Evolutionary conservation across 805 yeast species (phyloP).

Genomic region (Monosporozyma servazzii): DNA sequence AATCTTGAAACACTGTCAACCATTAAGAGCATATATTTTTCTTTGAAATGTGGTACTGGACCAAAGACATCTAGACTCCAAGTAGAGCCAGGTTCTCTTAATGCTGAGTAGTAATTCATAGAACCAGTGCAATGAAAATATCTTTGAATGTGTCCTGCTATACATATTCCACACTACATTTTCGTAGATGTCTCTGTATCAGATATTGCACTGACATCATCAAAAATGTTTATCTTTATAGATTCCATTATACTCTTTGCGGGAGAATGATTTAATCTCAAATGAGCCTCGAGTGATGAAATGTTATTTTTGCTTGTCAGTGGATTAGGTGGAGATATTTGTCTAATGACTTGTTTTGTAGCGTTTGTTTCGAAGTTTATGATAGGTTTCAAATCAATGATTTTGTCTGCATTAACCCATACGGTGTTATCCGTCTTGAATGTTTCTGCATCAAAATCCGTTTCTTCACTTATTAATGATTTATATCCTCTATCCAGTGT

Average conservation of each 20-base stretch:
- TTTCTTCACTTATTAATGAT: not conserved
- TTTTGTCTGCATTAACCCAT: not conserved
- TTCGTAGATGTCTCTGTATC: not conserved
- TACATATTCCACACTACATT: constrained; percentile 2
- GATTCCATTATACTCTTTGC: not conserved
- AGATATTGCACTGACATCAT: constrained; percentile 1
- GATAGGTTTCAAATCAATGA: not conserved
- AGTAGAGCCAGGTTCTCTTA: constrained; percentile 2
- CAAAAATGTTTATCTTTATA: not conserved
- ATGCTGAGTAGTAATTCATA: constrained; percentile 4
- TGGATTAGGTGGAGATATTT: not conserved
- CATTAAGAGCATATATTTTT: constrained; percentile 5
- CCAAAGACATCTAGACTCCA: constrained; percentile 7
- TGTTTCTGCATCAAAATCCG: not conserved
- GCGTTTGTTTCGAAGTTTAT: not conserved
- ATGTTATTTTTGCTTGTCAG: not conserved
- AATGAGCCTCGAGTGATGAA: constrained; percentile 1
- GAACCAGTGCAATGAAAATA: constrained; percentile 3
- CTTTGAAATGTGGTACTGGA: not conserved
- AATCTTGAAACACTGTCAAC: constrained; percentile 7
- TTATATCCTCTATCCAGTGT: constrained; percentile 1
- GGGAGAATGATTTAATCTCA: not conserved
- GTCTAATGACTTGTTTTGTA: not conserved
- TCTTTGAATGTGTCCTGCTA: constrained; percentile 1
- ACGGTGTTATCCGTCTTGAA: not conserved